Percentiles rank a stretch among this genome's conserved stretches.
phyloP scores from a whole-genome alignment of 768 basidiomycete species.

The Termitomyces sp. region DNA sequence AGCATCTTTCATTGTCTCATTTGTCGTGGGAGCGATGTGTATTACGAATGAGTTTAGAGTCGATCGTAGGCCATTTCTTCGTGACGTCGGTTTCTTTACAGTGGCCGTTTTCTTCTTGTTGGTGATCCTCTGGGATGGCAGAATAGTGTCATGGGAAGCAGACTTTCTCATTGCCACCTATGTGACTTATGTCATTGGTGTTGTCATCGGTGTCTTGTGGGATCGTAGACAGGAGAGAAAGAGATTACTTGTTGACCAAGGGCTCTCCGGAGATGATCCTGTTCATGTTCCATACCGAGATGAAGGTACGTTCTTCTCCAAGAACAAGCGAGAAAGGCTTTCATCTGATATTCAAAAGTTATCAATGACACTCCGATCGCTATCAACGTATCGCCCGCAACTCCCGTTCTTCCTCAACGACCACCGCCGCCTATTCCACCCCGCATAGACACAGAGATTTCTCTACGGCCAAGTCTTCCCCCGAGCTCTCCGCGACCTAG shows the following conservation, averaged over 20 bases:
- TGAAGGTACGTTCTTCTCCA: slow-evolving; percentile 38
- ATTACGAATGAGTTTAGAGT: slow-evolving; percentile 95
- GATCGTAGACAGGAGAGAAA: slow-evolving; percentile 46
- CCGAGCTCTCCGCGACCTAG: slow-evolving; percentile 35
- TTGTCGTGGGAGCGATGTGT: slow-evolving; percentile 97
- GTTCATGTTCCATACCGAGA: slow-evolving; percentile 54
- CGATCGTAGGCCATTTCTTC: slow-evolving; percentile 71
- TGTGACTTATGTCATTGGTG: slow-evolving; percentile 66
- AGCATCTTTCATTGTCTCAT: slow-evolving; percentile 91
- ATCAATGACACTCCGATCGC: slow-evolving; percentile 8
- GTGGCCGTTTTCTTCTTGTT: slow-evolving; percentile 73
- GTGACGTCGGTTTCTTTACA: slow-evolving; percentile 96
- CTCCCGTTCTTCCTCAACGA: slow-evolving; percentile 4
- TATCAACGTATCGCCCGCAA: slow-evolving; percentile 21
- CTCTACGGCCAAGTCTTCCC: slow-evolving; percentile 21
- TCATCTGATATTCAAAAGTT: slow-evolving; percentile 4
- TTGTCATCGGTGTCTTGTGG: slow-evolving; percentile 79
- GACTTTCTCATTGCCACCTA: slow-evolving; percentile 68
- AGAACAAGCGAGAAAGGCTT: not conserved
- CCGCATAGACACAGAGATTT: slow-evolving; percentile 4
- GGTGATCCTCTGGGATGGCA: slow-evolving; percentile 70
- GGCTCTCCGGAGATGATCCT: slow-evolving; percentile 51
- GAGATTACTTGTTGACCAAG: slow-evolving; percentile 47
- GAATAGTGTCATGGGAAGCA: slow-evolving; percentile 70
- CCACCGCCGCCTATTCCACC: not conserved